phyloP scores from a whole-genome alignment of 805 yeast genomes.

The Middelhovenomyces tepae region DNA sequence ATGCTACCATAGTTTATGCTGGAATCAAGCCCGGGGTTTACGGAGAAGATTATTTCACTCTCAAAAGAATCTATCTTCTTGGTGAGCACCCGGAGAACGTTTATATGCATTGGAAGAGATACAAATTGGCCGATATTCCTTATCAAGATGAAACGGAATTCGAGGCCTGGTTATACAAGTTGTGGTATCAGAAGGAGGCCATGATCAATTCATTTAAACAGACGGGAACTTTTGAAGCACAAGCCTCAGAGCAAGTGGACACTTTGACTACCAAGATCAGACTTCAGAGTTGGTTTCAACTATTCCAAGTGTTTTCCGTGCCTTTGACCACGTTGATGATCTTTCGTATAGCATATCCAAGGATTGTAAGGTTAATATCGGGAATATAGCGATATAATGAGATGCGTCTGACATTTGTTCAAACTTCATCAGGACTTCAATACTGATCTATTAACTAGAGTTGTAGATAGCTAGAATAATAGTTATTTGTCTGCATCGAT shows the following conservation, averaged over 20 bases:
- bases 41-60: constrained; percentile 71
- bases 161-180: constrained; percentile 61
- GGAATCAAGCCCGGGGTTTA: constrained; percentile 53
- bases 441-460: too few relatives aligned
- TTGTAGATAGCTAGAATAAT: too few relatives aligned
- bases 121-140: constrained; percentile 56
- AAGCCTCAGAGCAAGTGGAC: constrained; percentile 22
- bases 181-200: constrained; percentile 75
- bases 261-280: constrained; percentile 16
- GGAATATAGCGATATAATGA: too few relatives aligned
- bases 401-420: too few relatives aligned
- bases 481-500: too few relatives aligned
- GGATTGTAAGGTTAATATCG: too few relatives aligned
- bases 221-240: constrained; percentile 36
- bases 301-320: constrained; percentile 26
- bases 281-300: too few relatives aligned
- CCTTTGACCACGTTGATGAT: constrained; percentile 23
- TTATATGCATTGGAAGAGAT: constrained; percentile 54
- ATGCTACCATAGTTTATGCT: constrained; percentile 73
- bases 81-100: constrained; percentile 68
- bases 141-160: constrained; percentile 45
- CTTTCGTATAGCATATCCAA: constrained; percentile 11
- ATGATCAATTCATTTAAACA: constrained; percentile 54
- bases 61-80: constrained; percentile 51
- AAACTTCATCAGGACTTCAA: too few relatives aligned